Evolutionary conservation across 345 rosid species (phyloP), one percentile per base, ranked within the genome.

Genomic region (Punica granatum): DNA sequence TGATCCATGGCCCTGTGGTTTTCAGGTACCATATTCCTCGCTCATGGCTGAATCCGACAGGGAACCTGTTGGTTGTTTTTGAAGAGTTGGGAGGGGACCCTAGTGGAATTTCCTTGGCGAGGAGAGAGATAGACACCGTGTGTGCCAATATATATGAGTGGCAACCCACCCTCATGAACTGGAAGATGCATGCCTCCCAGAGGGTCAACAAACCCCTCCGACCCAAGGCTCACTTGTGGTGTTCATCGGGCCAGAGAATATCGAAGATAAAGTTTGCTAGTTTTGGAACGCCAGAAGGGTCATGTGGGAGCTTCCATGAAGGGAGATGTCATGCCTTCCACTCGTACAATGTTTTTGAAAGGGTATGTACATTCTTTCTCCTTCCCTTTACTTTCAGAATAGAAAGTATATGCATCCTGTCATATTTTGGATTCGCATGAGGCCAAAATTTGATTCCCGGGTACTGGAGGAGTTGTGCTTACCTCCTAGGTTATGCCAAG

Each of bases 301-400:
- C 78, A 53, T 94, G 99, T 62, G 99, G 99, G 65, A 88, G 80
- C 81, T 94, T 89, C 82, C 85, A 74, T 0, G 78, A 89, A 65
- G 97, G 98, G 76, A 74, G 88, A 75, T 94, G 99, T 63, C 99
- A 94, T 3, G 99, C 98, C 28, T 83, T 78, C 73, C 95, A 91
- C 83, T 94, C 99, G 0, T 91, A 85, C 43, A 98, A 91, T 74
- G 99, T 96, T 46, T 94, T 94, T 70, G 85, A 92, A 78, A 92
- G 80, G 85, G 99, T 89, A 82, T 46, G 82, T 36, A 51, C 61
- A 56, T 26, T 6, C n/a, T n/a, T 18, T 8, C 23, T 13, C 28
- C 2, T 5, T 23, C 10, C 26, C 13, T 51, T 51, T 10, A 6
- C 58, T 51, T 51, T n/a, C 0, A 12, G 23, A 46, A n/a, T 51